phyloP scores from a whole-genome alignment of 169 alveolate species.

The Eimeria tenella region DNA sequence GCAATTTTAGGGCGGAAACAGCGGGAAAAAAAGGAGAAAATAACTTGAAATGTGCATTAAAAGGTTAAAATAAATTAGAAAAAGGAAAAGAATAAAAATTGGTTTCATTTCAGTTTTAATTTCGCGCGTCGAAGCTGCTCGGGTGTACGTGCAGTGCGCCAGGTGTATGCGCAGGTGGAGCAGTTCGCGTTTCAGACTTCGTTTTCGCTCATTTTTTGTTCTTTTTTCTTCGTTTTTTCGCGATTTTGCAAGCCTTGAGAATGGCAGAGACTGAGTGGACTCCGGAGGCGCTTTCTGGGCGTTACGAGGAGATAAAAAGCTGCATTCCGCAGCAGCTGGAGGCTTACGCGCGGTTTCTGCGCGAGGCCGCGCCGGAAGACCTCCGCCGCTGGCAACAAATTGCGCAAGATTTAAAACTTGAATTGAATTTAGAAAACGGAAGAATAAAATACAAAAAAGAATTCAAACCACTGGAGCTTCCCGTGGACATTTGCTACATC shows the following conservation, averaged over 20 bases:
- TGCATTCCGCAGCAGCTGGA: background rate
- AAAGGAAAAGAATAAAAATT: too few species aligned
- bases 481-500: conserved; percentile 48
- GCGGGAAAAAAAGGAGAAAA: too few species aligned
- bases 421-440: conserved; percentile 6
- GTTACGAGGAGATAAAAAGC: background rate
- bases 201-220: too few species aligned
- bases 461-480: conserved; percentile 29
- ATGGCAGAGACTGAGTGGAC: conserved; percentile 6
- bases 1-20: too few species aligned
- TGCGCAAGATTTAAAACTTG: background rate
- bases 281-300: background rate
- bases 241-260: background rate
- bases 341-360: background rate
- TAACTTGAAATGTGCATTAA: too few species aligned
- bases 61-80: too few species aligned
- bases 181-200: too few species aligned
- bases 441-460: background rate
- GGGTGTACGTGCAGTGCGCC: too few species aligned
- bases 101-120: too few species aligned
- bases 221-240: too few species aligned
- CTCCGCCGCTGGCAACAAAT: background rate
- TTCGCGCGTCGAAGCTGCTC: too few species aligned
- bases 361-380: background rate
- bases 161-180: too few species aligned